These are phyloP conservation scores for Aspergillus proliferans DNA, from an alignment of 2,329 filamentous ascomycete genomes.

Conservation along the genomic window DNA sequence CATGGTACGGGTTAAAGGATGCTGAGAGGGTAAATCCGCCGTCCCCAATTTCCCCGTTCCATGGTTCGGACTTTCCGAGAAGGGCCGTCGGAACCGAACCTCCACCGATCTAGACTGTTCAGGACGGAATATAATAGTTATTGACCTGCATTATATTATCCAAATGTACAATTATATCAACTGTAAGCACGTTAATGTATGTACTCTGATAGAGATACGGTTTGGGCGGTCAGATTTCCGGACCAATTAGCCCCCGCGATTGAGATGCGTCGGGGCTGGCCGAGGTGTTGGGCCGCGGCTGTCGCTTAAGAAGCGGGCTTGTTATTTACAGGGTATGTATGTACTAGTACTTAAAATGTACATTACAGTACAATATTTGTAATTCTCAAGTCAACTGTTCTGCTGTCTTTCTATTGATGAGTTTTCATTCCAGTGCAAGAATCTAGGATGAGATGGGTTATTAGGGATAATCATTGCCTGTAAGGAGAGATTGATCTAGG, in stretches of 20 bases:
- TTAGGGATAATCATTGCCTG: too few species aligned
- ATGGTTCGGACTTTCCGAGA: neutral
- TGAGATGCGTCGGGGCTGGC: neutral
- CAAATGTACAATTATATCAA: too few species aligned
- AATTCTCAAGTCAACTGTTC: neutral
- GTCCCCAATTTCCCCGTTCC: neutral
- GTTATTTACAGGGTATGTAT: conserved; percentile 12
- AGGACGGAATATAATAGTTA: too few species aligned
- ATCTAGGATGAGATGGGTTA: too few species aligned
- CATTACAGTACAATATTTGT: neutral
- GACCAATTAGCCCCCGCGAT: neutral
- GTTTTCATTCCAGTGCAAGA: neutral
- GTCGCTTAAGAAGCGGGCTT: conserved; percentile 4
- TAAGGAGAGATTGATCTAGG: neutral
- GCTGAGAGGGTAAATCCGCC: neutral
- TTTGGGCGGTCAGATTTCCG: conserved; percentile 19
- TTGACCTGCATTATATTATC: too few species aligned
- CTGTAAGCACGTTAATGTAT: too few species aligned
- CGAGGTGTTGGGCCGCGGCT: conserved; percentile 1
- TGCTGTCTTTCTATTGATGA: neutral
- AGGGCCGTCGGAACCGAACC: conserved; percentile 11
- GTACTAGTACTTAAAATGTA: neutral
- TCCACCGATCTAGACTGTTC: conserved; percentile 4
- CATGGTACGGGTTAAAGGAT: neutral
- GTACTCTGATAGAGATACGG: conserved; percentile 21